phyloP scores from a whole-genome alignment of 176 grass and related monocot genomes.

The Miscanthus lutarioriparius region DNA sequence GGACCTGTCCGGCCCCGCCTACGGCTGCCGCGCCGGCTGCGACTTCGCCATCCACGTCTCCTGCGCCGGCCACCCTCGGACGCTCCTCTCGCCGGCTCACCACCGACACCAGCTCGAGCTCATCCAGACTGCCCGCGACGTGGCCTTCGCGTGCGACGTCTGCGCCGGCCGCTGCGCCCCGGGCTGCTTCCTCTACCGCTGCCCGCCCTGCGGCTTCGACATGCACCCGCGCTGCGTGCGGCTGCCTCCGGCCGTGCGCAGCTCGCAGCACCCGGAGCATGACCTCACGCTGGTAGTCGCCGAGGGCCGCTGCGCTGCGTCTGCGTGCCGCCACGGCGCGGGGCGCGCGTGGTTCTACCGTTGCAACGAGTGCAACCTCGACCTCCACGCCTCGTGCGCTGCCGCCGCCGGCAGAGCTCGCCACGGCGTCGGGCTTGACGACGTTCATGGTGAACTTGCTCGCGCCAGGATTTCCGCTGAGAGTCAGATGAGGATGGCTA shows the following conservation, averaged over 20 bases:
- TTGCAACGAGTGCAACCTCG: background rate
- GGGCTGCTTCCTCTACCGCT: conserved; percentile 21
- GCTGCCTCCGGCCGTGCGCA: conserved; percentile 15
- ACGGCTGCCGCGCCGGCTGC: conserved; percentile 7
- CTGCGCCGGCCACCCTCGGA: conserved; percentile 8
- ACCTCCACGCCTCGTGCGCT: conserved; percentile 16
- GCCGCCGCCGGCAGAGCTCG: background rate
- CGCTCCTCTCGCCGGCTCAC: no score
- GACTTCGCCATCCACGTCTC: conserved; percentile 4
- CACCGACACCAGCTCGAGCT: background rate
- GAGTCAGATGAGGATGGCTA: background rate
- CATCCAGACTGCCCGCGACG: background rate
- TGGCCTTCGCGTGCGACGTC: background rate
- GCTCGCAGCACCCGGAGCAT: background rate
- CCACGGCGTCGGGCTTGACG: no score
- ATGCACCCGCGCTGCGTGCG: conserved; percentile 5
- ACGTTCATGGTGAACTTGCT: background rate
- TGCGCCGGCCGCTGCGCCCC: background rate
- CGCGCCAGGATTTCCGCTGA: background rate
- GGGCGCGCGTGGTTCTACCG: background rate
- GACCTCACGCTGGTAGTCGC: background rate
- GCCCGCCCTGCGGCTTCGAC: conserved; percentile 22
- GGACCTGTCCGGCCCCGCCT: background rate
- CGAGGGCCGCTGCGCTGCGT: background rate
- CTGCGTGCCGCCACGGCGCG: background rate